phyloP scores from a whole-genome alignment of 306 rosid species.

The Alnus rubra region DNA sequence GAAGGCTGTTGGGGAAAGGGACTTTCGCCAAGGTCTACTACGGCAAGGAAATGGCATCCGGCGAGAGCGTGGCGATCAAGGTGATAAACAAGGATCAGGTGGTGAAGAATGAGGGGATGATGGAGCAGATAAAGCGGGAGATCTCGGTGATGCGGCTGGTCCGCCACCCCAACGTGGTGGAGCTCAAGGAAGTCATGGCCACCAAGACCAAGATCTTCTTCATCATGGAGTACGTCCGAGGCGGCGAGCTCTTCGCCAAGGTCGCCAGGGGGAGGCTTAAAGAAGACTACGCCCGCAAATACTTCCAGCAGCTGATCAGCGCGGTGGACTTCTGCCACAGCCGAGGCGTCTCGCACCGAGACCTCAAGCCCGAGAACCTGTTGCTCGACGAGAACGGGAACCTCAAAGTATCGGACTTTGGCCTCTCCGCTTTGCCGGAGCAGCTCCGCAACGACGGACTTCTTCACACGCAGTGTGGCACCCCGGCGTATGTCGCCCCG shows the following conservation, averaged over 20 bases:
- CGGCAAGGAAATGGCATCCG: constrained; percentile 46
- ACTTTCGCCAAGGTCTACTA: constrained; percentile 80
- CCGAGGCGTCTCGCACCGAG: constrained; percentile 79
- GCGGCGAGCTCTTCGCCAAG: constrained; percentile 80
- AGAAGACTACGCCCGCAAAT: constrained; percentile 66
- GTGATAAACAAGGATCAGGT: constrained; percentile 66
- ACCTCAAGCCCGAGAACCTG: constrained; percentile 75
- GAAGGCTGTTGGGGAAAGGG: constrained; percentile 69
- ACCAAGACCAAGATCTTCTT: constrained; percentile 74
- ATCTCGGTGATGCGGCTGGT: constrained; percentile 67
- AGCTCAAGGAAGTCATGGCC: constrained; percentile 75
- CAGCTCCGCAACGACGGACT: constrained; percentile 68
- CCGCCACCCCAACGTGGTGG: constrained; percentile 71
- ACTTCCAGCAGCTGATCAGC: constrained; percentile 69
- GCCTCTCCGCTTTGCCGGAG: constrained; percentile 74
- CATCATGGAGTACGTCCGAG: constrained; percentile 74
- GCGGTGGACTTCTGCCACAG: constrained; percentile 87
- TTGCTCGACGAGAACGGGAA: constrained; percentile 64
- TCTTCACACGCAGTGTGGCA: constrained; percentile 86
- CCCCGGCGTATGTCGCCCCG: constrained; percentile 85
- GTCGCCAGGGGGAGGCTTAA: constrained; percentile 58
- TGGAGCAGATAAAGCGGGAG: constrained; percentile 82
- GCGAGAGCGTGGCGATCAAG: constrained; percentile 75
- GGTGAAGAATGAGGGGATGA: constrained; percentile 61
- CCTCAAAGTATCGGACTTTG: constrained; percentile 75